A percentile compares a stretch with the other conserved stretches of the same genome.
Evolutionary conservation across 2,329 filamentous ascomycete species (phyloP).

Genomic region (Lecanosticta acicola): DNA sequence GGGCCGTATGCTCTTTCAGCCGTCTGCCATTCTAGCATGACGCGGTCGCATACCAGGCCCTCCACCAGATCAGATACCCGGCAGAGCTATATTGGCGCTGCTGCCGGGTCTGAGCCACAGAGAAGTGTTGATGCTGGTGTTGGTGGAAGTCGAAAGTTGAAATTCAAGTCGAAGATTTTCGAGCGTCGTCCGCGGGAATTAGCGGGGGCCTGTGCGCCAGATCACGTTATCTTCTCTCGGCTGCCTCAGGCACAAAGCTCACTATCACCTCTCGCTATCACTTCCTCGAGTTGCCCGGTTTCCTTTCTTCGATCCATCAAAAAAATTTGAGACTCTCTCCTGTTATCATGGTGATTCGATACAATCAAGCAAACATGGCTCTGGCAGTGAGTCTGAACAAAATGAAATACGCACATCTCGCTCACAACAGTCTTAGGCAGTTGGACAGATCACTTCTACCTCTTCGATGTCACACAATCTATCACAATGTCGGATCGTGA

Average conservation of each 20-base stretch:
- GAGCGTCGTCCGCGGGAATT: background rate
- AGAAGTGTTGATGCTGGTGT: background rate
- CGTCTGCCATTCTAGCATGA: background rate
- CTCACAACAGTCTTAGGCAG: conserved; percentile 46
- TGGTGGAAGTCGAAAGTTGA: background rate
- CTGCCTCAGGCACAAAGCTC: conserved; percentile 1
- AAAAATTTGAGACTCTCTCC: too few species aligned
- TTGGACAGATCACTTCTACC: conserved; percentile 87
- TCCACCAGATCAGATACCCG: too few species aligned
- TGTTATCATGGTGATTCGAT: conserved; percentile 8
- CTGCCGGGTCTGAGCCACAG: background rate
- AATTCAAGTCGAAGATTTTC: background rate
- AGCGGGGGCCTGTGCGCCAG: background rate
- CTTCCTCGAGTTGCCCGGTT: too few species aligned
- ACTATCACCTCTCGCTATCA: background rate
- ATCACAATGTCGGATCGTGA: conserved; percentile 65
- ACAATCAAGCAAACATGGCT: conserved; percentile 5
- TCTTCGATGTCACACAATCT: conserved; percentile 73
- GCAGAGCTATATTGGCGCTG: too few species aligned
- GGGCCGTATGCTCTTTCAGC: background rate
- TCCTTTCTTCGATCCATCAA: too few species aligned
- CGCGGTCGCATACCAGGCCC: too few species aligned
- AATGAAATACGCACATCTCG: background rate
- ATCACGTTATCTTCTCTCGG: background rate
- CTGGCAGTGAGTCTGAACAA: background rate